Conservation (phyloP, 257 asterid species). For the Agastache rugosa region DNA sequence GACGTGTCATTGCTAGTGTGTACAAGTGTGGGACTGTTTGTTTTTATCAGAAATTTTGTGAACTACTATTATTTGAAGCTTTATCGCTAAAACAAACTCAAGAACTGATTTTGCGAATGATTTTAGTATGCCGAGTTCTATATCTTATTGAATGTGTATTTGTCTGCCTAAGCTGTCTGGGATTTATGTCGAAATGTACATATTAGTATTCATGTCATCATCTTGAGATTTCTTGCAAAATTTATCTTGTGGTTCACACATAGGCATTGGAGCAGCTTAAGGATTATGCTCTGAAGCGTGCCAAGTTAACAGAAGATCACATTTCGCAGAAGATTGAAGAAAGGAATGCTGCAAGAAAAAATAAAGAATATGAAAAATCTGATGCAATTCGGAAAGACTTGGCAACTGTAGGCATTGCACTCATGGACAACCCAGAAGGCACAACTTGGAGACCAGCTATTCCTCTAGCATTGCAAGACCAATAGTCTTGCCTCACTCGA, state of each 20-base stretch:
- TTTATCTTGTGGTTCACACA: slow-evolving; percentile 14
- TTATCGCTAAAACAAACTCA: too few relatives aligned
- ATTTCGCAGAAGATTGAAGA: slow-evolving; percentile 53
- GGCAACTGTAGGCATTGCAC: slow-evolving; percentile 80
- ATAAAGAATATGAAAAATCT: slow-evolving; percentile 82
- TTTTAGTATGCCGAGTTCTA: too few relatives aligned
- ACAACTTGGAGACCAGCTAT: slow-evolving; percentile 62
- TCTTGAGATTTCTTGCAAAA: slow-evolving; percentile 1
- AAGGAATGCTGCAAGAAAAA: slow-evolving; percentile 64
- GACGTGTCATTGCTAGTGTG: too few relatives aligned
- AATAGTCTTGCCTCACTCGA: slow-evolving; percentile 21
- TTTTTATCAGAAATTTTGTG: too few relatives aligned
- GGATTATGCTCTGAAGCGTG: slow-evolving; percentile 78
- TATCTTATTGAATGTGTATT: too few relatives aligned
- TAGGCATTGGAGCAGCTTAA: slow-evolving; percentile 75
- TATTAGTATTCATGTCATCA: too few relatives aligned
- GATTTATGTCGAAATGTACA: neutral
- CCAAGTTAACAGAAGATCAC: slow-evolving; percentile 70
- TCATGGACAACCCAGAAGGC: slow-evolving; percentile 83
- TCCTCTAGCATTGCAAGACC: slow-evolving; percentile 51
- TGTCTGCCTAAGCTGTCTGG: too few relatives aligned
- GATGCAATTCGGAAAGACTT: slow-evolving; percentile 77
- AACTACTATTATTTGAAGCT: too few relatives aligned
- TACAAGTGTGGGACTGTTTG: too few relatives aligned
- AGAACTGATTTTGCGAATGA: too few relatives aligned